Evolutionary conservation across 371 early-diverging fungal species (phyloP), one percentile per base, ranked within the genome.

Genomic region (Circinella umbellata): DNA sequence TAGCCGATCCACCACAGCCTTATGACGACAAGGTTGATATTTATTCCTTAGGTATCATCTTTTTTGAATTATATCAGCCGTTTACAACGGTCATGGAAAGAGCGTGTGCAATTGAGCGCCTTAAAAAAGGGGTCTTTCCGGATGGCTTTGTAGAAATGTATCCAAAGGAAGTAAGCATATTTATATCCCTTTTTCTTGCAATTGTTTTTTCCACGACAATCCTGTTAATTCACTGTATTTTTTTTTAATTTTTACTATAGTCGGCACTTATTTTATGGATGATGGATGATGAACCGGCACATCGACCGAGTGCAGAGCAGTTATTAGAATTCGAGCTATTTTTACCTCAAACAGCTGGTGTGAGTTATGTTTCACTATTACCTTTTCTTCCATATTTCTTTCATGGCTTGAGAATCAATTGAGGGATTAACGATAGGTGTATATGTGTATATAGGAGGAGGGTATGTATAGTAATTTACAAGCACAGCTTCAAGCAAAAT

Each of bases 261-360:
- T 88, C 93, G 4, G 90, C 93, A 3, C 82, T 94, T 54, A 88
- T 95, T 51, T 81, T 90, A 14, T 90, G 89, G 85, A 81, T 94
- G 74, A 93, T 94, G 92, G 86, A 90, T 15, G 81, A 82, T 5
- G 86, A 94, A 66, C 93, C 96, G 1, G 78, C 73, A 13, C 70
- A 85, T 60, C 86, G 96, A 9, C 96, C 95, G 0, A 87, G 88
- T 47, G 94, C 95, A 0, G 70, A 74, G 36, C 87, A 94, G 67
- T 81, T 95, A 27, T 74, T 96, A 70, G 89, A 90, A 15, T 88
- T 71, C 47, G 66, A 71, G 60, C 59, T 74, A 11, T 68, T 68
- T 55, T 38, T 61, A 38, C 63, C 37, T 6, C 62, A 67, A 36
- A 17, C 34, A 8, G 34, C 57, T 27, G 34, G 89, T 69, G 92